Percentiles rank a stretch among this genome's conserved stretches.
Evolutionary conservation across 345 rosid genomes (phyloP).

Genomic region (Lagerstroemia speciosa): DNA sequence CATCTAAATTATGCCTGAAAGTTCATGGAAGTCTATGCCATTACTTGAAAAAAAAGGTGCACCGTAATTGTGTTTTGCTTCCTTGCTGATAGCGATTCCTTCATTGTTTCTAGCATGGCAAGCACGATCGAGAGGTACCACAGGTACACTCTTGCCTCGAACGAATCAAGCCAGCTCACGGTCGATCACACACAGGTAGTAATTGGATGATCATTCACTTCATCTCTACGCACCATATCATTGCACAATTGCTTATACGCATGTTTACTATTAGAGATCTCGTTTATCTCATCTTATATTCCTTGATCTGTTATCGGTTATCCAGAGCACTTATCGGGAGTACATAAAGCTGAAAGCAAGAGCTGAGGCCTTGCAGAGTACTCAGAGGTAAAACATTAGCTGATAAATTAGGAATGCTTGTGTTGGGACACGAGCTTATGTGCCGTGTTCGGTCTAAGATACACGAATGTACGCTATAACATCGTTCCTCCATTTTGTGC

Average conservation of each 20-base stretch:
- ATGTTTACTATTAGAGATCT: too few relatives aligned
- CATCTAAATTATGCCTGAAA: too few relatives aligned
- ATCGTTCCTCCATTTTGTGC: not conserved
- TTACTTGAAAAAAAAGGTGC: not conserved
- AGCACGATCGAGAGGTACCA: slow-evolving; percentile 61
- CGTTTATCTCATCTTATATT: not conserved
- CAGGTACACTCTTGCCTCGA: slow-evolving; percentile 33
- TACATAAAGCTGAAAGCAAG: slow-evolving; percentile 52
- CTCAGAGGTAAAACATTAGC: slow-evolving; percentile 46
- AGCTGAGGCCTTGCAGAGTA: slow-evolving; percentile 50
- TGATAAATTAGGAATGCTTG: too few relatives aligned
- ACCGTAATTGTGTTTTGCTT: not conserved
- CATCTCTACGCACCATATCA: not conserved
- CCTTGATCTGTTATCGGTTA: not conserved
- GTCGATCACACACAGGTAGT: slow-evolving; percentile 47
- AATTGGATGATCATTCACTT: not conserved
- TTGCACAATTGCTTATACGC: not conserved
- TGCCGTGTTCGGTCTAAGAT: not conserved
- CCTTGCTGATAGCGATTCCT: not conserved
- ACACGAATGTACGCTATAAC: not conserved
- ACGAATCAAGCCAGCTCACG: slow-evolving; percentile 33
- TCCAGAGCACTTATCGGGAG: slow-evolving; percentile 56
- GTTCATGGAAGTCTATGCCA: too few relatives aligned
- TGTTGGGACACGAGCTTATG: too few relatives aligned
- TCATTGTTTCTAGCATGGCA: slow-evolving; percentile 37